Base-by-base conservation (phyloP, 108 stramenopile species). In the Seminavis robusta region DNA sequence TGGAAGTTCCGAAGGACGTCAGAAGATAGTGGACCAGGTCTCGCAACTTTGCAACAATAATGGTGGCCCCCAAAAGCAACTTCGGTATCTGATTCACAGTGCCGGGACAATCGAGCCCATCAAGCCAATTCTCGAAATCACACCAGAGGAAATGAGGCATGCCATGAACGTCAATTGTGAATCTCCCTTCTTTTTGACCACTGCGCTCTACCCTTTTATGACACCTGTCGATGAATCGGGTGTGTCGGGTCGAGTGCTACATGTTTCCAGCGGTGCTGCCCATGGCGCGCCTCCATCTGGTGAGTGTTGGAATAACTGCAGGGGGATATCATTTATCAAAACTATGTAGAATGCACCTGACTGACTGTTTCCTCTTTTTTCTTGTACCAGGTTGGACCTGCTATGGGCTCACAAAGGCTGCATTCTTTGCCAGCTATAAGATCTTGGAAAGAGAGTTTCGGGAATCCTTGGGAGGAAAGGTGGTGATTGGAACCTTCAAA, bases 371-470 rank as follows among this genome's bases (percentile, higher is more conserved):
- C n/a, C n/a, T n/a, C n/a, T n/a, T n/a, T n/a, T n/a, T n/a, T n/a
- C n/a, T n/a, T n/a, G n/a, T n/a, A n/a, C n/a, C n/a, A n/a, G n/a
- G 87, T 13, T 88, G 87, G 87, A 65, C 76, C 15, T 53, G 63
- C 27, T 88, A 88, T 46, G 71, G 81, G 33, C 63, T 73, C 3
- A 67, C 66, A 49, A 88, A 88, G 56, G 81, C 83, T 13, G 83
- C 83, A 16, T 79, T 88, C 23, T 56, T 56, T 46, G 56, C 49
- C 52, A 30, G 51, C 50, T 64, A 39, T 37, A 44, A 47, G 38
- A 54, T 34, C 11, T n/a, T 63, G 23, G 54, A 57, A 16, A 25
- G 44, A 21, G 69, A 70, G 19, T 63, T 63, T 29, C 52, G 52
- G 7, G 29, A 36, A 15, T 40, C 40, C 36, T 26, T 36, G 36